Evolutionary conservation across 345 rosid genomes (phyloP), one percentile per base, ranked within the genome.

Genomic region (Excoecaria cochinchinensis): DNA sequence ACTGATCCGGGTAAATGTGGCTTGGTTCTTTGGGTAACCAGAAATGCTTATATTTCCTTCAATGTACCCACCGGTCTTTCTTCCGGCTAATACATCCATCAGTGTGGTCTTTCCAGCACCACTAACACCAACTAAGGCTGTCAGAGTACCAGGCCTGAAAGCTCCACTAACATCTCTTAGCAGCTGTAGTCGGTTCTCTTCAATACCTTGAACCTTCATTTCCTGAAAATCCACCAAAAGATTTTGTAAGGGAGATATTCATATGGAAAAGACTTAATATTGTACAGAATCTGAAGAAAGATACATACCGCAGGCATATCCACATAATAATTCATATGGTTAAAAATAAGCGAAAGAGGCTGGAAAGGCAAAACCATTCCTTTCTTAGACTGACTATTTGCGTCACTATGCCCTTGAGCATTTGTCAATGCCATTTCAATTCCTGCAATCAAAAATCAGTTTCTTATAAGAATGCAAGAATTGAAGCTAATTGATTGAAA

Each of bases 21-120:
- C 89, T 78, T 92, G 97, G 38, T 88, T 83, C 78, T 92, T 92
- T 0, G 87, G 90, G 82, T 84, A 92, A 2, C 97, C 97, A 38
- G 92, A 89, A 69, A 92, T 86, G 76, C 77, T 84, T 47, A 91
- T 87, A 75, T 79, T 85, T 71, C 95, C 95, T 83, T 92, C 90
- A 15, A 84, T 84, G 69, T 85, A 89, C 0, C 97, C 95, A 14
- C 89, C 86, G 0, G 91, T 92, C 80, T 92, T 92, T 71, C 97
- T 87, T 50, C 90, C 90, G 7, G 90, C 87, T 62, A 89, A 76
- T 16, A 92, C 96, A 74, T 92, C 97, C 89, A 92, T 89, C 73
- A 92, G 82, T 1, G 97, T 92, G 39, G 97, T 92, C 82, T 91
- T 92, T 15, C 97, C 97, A 8, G 97, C 97, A 36, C 97, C 97